Evolutionary conservation across 352 stramenopile species (phyloP), one percentile per base, ranked within the genome.

Genomic region (Phytophthora syringae): DNA sequence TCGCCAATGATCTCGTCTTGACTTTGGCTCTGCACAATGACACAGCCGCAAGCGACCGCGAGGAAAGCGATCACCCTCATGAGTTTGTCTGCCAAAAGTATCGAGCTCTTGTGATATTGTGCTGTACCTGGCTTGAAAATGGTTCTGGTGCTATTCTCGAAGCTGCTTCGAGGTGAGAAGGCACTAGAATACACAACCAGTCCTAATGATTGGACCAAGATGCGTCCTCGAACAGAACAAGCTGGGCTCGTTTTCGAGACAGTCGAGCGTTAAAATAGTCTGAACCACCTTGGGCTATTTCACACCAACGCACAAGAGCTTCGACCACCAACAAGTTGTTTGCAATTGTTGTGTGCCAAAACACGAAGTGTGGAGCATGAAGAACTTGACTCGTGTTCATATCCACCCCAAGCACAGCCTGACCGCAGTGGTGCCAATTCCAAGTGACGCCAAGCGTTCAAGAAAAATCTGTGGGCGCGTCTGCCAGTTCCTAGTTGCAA

Each of bases 1-100:
- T 60, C 58, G 3, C 24, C 27, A 0, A 50, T 20, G 5, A 32
- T 47, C 4, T 20, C 30, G 13, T 54, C 47, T 24, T 55, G 22
- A 42, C 37, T 50, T 16, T 28, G 10, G 37, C 21, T 49, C 40
- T 63, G 66, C 5, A 25, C 66, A 18, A 2, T 27, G 20, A 60
- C 52, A 16, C 47, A 21, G 30, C 40, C 22, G 1, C 15, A 52
- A 7, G 18, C 24, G 13, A 59, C 15, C 1, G 45, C 37, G n/a
- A 68, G 15, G 18, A 68, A 11, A 5, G 24, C 21, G 18, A 63
- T 2, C 9, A 52, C 15, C n/a, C 15, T 48, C 52, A 64, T 68
- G 20, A 32, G 20, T 48, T 30, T 25, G 42, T 20, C 12, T 21
- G 4, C 5, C 32, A 43, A 28, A 15, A 5, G 6, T 11, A 10